Conservation (phyloP, 2,329 filamentous ascomycete genomes). For the Aspergillus oerlinghausenensis region DNA sequence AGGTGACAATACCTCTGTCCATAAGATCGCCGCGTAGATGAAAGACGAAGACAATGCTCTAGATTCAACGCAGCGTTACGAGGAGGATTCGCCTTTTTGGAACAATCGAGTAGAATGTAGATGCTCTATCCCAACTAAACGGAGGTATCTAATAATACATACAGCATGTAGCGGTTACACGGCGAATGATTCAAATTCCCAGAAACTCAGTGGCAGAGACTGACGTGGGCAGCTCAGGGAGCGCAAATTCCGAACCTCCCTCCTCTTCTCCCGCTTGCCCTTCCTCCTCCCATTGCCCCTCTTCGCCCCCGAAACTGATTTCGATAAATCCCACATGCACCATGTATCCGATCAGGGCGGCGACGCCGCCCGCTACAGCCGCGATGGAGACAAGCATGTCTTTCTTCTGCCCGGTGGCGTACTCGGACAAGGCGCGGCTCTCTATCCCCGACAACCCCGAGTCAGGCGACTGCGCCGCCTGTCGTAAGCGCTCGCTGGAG, state of each 20-base stretch:
- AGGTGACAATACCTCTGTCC: too few relatives aligned
- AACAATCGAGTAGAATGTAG: neutral
- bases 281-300: conserved; percentile 7
- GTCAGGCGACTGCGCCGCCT: conserved; percentile 23
- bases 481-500: conserved; percentile 33
- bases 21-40: neutral
- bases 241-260: neutral
- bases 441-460: conserved; percentile 22
- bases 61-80: neutral
- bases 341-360: conserved; percentile 35
- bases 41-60: neutral
- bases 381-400: conserved; percentile 35
- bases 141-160: neutral
- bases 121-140: neutral
- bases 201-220: conserved; percentile 16
- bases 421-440: conserved; percentile 20
- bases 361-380: conserved; percentile 30
- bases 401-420: conserved; percentile 23
- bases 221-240: conserved; percentile 6
- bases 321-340: conserved; percentile 24
- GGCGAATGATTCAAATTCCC: neutral
- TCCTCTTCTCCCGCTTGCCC: neutral
- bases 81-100: neutral
- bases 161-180: neutral
- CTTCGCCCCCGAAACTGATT: conserved; percentile 6